These are phyloP conservation scores for Isabelozyma pseudorhagii DNA, from an alignment of 805 yeast genomes.

Conservation along the genomic window DNA sequence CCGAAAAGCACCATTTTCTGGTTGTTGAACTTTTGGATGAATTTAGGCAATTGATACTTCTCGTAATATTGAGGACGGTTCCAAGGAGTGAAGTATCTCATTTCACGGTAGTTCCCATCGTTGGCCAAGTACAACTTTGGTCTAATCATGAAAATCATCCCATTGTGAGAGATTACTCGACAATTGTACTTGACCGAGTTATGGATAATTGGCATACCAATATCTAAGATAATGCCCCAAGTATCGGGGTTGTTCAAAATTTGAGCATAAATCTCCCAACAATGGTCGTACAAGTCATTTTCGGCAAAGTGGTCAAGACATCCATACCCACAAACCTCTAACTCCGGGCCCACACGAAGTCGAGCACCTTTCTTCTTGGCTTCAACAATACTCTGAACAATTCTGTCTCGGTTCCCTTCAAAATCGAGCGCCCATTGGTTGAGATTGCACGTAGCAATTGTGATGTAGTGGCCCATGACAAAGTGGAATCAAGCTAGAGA, in stretches of 20 bases:
- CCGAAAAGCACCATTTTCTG: slow-evolving; percentile 77
- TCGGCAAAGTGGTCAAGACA: slow-evolving; percentile 93
- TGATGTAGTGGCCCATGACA: slow-evolving; percentile 79
- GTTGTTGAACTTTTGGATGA: slow-evolving; percentile 61
- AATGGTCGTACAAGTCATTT: slow-evolving; percentile 80
- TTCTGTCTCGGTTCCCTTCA: slow-evolving; percentile 94
- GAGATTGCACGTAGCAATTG: slow-evolving; percentile 89
- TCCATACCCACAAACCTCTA: slow-evolving; percentile 93
- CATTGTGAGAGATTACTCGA: slow-evolving; percentile 77
- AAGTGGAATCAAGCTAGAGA: background rate
- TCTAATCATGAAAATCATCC: slow-evolving; percentile 76
- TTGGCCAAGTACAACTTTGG: slow-evolving; percentile 94
- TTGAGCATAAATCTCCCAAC: slow-evolving; percentile 91
- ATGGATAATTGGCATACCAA: slow-evolving; percentile 93
- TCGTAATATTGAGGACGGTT: slow-evolving; percentile 73
- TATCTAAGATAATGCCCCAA: slow-evolving; percentile 75
- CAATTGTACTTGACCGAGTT: slow-evolving; percentile 89
- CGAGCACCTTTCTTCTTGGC: slow-evolving; percentile 78
- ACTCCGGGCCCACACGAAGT: slow-evolving; percentile 94
- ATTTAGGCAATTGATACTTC: slow-evolving; percentile 65
- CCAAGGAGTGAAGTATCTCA: slow-evolving; percentile 98
- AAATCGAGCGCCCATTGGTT: slow-evolving; percentile 99
- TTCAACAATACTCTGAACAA: slow-evolving; percentile 68
- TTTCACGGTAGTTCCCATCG: slow-evolving; percentile 97
- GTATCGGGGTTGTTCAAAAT: slow-evolving; percentile 68